phyloP scores from a whole-genome alignment of 75 land plant genomes.

The Cupressus sempervirens region DNA sequence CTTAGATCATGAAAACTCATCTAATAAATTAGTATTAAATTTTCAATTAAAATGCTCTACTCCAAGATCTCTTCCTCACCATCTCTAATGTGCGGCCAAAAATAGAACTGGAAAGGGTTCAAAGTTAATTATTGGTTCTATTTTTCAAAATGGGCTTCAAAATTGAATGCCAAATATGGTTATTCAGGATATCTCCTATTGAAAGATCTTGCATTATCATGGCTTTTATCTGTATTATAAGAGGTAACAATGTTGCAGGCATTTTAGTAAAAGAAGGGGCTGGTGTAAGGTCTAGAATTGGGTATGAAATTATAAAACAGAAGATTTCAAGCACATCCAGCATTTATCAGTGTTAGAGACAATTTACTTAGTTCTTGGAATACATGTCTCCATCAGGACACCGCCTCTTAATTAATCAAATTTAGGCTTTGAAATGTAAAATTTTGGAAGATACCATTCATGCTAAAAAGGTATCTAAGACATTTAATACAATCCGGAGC shows the following conservation, averaged over 20 bases:
- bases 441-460: neutral
- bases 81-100: neutral
- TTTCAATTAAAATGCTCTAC: too few species aligned
- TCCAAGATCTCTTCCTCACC: neutral
- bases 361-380: too few species aligned
- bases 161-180: neutral
- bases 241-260: neutral
- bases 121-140: neutral
- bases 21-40: neutral
- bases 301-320: too few species aligned
- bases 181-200: neutral
- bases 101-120: neutral
- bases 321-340: too few species aligned
- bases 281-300: too few species aligned
- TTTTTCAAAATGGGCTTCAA: neutral
- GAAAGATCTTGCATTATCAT: neutral
- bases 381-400: too few species aligned
- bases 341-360: too few species aligned
- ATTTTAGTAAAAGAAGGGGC: neutral
- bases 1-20: neutral
- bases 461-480: neutral
- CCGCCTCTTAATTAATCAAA: too few species aligned
- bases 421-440: neutral
- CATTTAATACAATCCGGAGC: neutral
- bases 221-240: neutral